phyloP scores from a whole-genome alignment of 176 grass and related monocot genomes.

The Pontederia crassipes region DNA sequence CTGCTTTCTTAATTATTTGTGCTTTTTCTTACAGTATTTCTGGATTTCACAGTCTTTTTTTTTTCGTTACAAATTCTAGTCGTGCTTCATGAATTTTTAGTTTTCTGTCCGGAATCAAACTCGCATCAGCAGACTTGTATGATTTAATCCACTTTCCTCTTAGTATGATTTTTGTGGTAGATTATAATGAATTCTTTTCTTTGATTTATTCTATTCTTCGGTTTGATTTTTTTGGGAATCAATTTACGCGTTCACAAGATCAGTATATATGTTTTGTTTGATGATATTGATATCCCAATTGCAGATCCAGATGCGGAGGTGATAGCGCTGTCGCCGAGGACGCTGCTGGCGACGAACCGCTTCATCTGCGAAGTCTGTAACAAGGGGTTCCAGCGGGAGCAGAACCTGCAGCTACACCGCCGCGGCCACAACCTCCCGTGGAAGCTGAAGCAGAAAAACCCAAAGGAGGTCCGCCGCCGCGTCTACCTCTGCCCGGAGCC shows the following conservation, averaged over 20 bases:
- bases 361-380: conserved; percentile 95
- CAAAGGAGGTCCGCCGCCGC: conserved; percentile 48
- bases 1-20: too few relatives aligned
- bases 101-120: too few relatives aligned
- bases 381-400: conserved; percentile 92
- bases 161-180: too few relatives aligned
- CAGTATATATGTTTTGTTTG: background rate
- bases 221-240: background rate
- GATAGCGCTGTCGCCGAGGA: conserved; percentile 76
- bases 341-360: conserved; percentile 80
- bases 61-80: too few relatives aligned
- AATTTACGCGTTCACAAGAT: background rate
- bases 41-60: too few relatives aligned
- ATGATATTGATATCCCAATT: background rate
- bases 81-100: too few relatives aligned
- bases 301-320: conserved; percentile 91
- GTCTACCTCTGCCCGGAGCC: conserved; percentile 93
- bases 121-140: too few relatives aligned
- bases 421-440: conserved; percentile 87
- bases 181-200: too few relatives aligned
- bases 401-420: conserved; percentile 94
- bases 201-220: background rate
- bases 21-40: too few relatives aligned
- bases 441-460: conserved; percentile 97
- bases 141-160: too few relatives aligned